Base-by-base conservation (phyloP, 2,329 filamentous ascomycete species). In the Nannizziopsis barbatae region DNA sequence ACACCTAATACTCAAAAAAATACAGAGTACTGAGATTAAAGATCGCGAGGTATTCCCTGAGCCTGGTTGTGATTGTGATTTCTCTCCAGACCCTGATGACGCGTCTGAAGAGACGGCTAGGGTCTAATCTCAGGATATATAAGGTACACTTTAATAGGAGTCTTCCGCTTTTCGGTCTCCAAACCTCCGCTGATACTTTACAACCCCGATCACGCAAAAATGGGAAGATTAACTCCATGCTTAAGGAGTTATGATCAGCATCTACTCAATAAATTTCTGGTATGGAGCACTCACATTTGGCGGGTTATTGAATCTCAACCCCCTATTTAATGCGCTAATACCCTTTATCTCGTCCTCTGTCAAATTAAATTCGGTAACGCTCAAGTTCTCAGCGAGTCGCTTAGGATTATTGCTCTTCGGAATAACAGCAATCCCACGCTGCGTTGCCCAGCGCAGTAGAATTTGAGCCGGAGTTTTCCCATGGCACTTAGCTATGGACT, bases 381-480 rank as follows among this genome's bases (percentile, higher is more conserved):
- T 76, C 55, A 89, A 68, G 69, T 87, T 87, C 71, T 82, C 72
- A 50, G 70, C 64, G 63, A 86, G 74, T 56, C 60, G 57, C 55
- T 61, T 56, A 65, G 75, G 67, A 66, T 73, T 73, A 62, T 76
- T 82, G 54, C 76, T 82, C 77, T 90, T 90, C 57, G 85, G 86
- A 58, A 92, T 92, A 58, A 92, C 83, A 42, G 85, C 84, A 49
- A 92, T 72, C 30, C 80, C 80, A 44, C 84, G 76, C 74, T 93
- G 86, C 12, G 87, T 93, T 17, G 86, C 80, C 88, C 88, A 95
- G 58, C 87, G 78, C 56, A 95, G 75, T 52, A 94, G 75, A 22
- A 94, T 75, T 75, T 95, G 87, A 12, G 85, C 83, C 5, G 86
- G 75, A 7, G 81, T 80, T 73, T 84, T 86, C 64, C 71, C 71